A percentile compares a stretch with the other conserved stretches of the same genome.
phyloP scores from a whole-genome alignment of 805 yeast species.

The Candida boidinii region DNA sequence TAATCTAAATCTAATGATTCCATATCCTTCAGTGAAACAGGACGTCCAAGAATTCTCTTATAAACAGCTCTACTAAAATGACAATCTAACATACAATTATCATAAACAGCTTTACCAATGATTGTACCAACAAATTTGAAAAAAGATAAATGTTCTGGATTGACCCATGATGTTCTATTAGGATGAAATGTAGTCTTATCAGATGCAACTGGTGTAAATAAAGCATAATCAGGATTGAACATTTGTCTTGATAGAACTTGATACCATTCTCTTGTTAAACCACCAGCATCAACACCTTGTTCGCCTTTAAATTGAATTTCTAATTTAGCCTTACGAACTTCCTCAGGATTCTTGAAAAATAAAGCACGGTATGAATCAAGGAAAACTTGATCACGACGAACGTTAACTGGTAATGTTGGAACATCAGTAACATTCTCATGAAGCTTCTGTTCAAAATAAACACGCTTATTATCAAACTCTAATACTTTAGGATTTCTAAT shows the following conservation, averaged over 20 bases:
- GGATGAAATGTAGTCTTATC: conserved; percentile 95
- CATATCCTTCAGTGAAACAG: conserved; percentile 86
- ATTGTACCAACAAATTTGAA: conserved; percentile 92
- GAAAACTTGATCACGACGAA: conserved; percentile 86
- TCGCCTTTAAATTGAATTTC: conserved; percentile 87
- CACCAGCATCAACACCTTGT: conserved; percentile 97
- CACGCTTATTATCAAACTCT: conserved; percentile 90
- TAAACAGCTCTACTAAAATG: conserved; percentile 94
- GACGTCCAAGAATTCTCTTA: conserved; percentile 70
- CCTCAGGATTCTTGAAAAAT: conserved; percentile 69
- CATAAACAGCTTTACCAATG: conserved; percentile 90
- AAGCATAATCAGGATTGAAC: conserved; percentile 92
- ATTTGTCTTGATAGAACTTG: conserved; percentile 90
- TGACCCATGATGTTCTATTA: conserved; percentile 82
- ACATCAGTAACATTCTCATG: conserved; percentile 38
- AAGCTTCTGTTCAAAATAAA: conserved; percentile 70
- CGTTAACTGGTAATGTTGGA: conserved; percentile 50
- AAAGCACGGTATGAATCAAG: conserved; percentile 80
- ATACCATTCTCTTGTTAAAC: conserved; percentile 95
- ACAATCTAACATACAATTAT: conserved; percentile 79
- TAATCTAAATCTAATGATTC: conserved; percentile 89
- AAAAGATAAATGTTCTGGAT: conserved; percentile 87
- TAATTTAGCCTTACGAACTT: conserved; percentile 61
- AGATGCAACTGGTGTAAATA: conserved; percentile 84
- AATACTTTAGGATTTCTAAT: conserved; percentile 82